Base-by-base conservation (phyloP, 495 filamentous ascomycete species). In the Parathielavia appendiculata region DNA sequence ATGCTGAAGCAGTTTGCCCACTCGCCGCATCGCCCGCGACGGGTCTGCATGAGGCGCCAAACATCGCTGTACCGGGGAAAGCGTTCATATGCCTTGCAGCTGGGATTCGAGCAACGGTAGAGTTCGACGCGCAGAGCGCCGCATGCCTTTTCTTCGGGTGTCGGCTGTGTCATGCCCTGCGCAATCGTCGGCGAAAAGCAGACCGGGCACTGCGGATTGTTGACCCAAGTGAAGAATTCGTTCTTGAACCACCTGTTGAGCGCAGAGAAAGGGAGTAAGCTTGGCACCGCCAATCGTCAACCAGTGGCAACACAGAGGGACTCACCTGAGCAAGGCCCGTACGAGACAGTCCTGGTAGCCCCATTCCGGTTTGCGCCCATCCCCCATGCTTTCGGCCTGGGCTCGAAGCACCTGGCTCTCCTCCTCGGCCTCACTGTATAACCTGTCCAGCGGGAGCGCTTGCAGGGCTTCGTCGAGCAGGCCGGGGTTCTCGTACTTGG, bases 1-100 rank as follows among this genome's bases (percentile, higher is more conserved):
- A 99, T 99, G 71, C 87, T 91, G 75, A 99, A 99, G 75, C 92
- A 96, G 72, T 97, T 97, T 53, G 88, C 92, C 92, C 95, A 99
- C 76, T 99, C 93, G 50, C 93, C 95, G 55, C 83, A 86, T 57
- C 93, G 84, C 26, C 93, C 93, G 59, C 86, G 83, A 56, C 88
- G 76, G 46, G 89, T 91, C 70, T 95, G 87, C 47, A 98, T 73
- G 55, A 97, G 73, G 52, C 90, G 86, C 89, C 95, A 98, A 17
- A 97, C 93, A 69, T 98, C 95, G 50, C 88, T 91, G 71, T 96
- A 98, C 32, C 93, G 86, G 32, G 93, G 91, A 59, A 97, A 98
- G 61, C 93, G 83, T 67, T 96, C 95, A 66, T 84, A 88, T 9
- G 81, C 76, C 20, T 83, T 79, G 70, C 95, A 98, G 36, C 77